Base-by-base conservation (phyloP, 345 rosid genomes). In the Rhodamnia rubescens region DNA sequence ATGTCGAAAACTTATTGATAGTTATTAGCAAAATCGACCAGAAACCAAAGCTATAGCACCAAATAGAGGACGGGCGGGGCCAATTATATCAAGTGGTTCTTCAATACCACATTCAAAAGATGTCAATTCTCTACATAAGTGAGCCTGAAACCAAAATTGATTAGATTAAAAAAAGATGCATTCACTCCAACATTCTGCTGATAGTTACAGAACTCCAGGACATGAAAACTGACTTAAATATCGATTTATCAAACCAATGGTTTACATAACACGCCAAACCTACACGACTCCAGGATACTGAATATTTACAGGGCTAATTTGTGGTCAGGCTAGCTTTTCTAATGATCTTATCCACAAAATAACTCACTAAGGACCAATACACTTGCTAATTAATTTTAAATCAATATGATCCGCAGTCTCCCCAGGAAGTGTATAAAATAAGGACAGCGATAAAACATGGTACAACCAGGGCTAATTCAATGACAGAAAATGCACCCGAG, bases 401-500 rank as follows among this genome's bases (percentile, higher is more conserved):
- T 64, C 75, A 2, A 64, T 32, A 64, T 64, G 75, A 82, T 24
- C 57, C 8, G 7, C 24, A 82, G 27, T 36, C 84, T 82, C 1
- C 32, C 53, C 24, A 52, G 42, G 14, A 81, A 47, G 7, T 24
- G 47, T 52, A 27, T 52, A 44, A 53, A 51, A 53, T 52, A 52
- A 53, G 44, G 22, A 82, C 84, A 26, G 61, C 59, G 50, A 49
- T 58, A 82, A 82, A 53, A n/a, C 21, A 50, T 11, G 40, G 11
- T 22, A 20, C 57, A 29, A 53, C 54, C 53, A 64, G 55, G 78
- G 44, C 61, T 87, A 84, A 80, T 87, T 87, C 92, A 90, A 91
- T 91, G 98, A 92, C n/a, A 96, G 90, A 86, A 96, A 98, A 91
- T 96, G 98, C 88, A 95, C 97, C 88, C 98, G 94, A 26, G 99